Conservation (phyloP, 2,329 filamentous ascomycete genomes). For the Corynespora cassiicola region DNA sequence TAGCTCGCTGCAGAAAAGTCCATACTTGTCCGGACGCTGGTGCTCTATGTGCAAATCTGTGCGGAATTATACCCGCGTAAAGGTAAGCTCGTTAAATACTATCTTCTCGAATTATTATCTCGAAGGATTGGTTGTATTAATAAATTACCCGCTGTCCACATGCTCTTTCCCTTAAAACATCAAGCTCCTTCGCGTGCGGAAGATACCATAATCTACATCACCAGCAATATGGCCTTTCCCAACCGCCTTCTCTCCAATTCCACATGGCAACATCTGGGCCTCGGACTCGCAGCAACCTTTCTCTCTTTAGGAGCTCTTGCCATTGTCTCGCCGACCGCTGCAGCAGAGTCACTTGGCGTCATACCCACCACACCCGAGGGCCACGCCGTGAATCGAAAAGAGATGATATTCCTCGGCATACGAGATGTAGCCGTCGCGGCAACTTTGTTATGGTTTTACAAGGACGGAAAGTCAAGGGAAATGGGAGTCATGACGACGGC, state of each 20-base stretch:
- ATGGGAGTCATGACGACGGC: conserved; percentile 9
- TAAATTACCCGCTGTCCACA: no score
- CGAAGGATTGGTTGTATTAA: no score
- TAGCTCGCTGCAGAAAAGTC: no score
- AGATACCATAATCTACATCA: conserved; percentile 5
- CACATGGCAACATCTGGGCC: conserved; percentile 11
- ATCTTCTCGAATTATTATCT: no score
- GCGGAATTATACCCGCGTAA: no score
- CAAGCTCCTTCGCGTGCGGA: no score
- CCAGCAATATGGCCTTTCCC: conserved; percentile 1
- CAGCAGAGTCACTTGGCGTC: conserved; percentile 3
- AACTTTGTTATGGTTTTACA: conserved; percentile 9
- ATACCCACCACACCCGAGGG: conserved; percentile 8
- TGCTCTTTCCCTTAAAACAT: no score
- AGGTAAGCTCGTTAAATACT: no score
- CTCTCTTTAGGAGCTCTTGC: conserved; percentile 7
- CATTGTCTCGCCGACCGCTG: conserved; percentile 2
- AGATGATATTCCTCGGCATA: conserved; percentile 13
- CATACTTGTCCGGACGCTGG: no score
- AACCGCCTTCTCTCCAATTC: background rate
- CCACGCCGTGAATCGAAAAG: conserved; percentile 7
- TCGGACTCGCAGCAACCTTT: conserved; percentile 10
- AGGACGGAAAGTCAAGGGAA: conserved; percentile 5
- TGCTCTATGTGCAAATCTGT: no score
- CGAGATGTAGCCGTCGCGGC: conserved; percentile 10